phyloP scores from a whole-genome alignment of 495 filamentous ascomycete species.

The Penicillium herquei region DNA sequence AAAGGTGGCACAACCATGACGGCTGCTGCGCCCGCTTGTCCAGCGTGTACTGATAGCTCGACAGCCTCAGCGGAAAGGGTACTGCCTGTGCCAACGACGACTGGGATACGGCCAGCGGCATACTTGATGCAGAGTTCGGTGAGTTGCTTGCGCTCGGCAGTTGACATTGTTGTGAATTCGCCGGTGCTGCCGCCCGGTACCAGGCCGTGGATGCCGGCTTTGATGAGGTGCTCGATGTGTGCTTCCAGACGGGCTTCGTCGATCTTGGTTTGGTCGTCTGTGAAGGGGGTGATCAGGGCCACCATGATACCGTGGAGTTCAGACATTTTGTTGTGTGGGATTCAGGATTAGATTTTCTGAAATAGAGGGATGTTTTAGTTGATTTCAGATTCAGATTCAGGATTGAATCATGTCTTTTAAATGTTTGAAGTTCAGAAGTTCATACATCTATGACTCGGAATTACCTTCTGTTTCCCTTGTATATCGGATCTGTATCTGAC shows the following conservation, averaged over 20 bases:
- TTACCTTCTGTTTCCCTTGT: neutral
- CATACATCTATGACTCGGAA: neutral
- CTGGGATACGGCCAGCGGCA: constrained; percentile 35
- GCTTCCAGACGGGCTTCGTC: constrained; percentile 29
- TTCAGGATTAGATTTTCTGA: neutral
- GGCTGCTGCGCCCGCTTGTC: constrained; percentile 27
- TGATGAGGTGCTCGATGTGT: constrained; percentile 38
- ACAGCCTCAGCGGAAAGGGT: constrained; percentile 29
- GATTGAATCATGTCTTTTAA: neutral
- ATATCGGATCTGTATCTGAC: neutral
- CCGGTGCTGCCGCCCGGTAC: constrained; percentile 41
- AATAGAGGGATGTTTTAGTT: neutral
- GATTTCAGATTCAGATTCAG: neutral
- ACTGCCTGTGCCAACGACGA: constrained; percentile 33
- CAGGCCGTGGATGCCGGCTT: constrained; percentile 36
- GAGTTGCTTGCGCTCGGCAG: constrained; percentile 37
- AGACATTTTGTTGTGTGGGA: constrained; percentile 17
- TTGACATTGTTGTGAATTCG: constrained; percentile 35
- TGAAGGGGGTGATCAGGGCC: constrained; percentile 40
- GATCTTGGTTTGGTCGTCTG: constrained; percentile 31
- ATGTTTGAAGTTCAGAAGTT: neutral
- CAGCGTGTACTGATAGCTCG: constrained; percentile 36
- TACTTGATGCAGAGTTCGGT: constrained; percentile 36
- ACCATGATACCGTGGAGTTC: constrained; percentile 34
- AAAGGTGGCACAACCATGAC: constrained; percentile 42